Evolutionary conservation across 495 filamentous ascomycete species (phyloP).

Genomic region (Daldinia decipiens): DNA sequence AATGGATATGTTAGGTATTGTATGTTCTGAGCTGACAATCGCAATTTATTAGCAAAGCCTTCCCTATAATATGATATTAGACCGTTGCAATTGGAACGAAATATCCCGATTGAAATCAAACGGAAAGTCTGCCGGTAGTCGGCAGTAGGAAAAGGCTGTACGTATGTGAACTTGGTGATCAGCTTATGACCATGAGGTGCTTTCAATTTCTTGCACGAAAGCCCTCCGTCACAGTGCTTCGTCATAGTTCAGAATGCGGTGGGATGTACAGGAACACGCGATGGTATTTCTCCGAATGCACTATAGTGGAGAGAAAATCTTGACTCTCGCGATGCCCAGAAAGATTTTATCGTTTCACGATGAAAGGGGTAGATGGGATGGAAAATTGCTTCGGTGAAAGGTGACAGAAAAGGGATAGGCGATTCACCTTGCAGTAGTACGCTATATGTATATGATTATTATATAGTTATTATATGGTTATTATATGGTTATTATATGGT

Average conservation of each 20-base stretch:
- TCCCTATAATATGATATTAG: slow-evolving; percentile 15
- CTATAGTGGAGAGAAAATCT: slow-evolving; percentile 32
- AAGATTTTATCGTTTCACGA: slow-evolving; percentile 29
- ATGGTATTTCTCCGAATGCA: slow-evolving; percentile 42
- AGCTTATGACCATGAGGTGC: slow-evolving; percentile 19
- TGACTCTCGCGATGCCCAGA: slow-evolving; percentile 29
- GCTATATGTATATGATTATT: too few relatives aligned
- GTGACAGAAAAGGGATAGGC: slow-evolving; percentile 32
- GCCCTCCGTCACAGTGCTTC: background rate
- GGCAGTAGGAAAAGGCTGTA: slow-evolving; percentile 13
- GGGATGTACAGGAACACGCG: slow-evolving; percentile 27
- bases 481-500: too few relatives aligned
- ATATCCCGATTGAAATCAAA: slow-evolving; percentile 27
- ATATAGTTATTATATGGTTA: too few relatives aligned
- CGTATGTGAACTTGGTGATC: slow-evolving; percentile 25
- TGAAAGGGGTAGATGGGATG: slow-evolving; percentile 34
- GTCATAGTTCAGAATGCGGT: slow-evolving; percentile 28
- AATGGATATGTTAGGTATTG: slow-evolving; percentile 6
- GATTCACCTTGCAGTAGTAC: slow-evolving; percentile 43
- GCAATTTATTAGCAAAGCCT: slow-evolving; percentile 18
- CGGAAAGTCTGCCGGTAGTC: slow-evolving; percentile 15
- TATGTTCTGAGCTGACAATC: slow-evolving; percentile 26
- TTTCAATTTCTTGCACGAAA: slow-evolving; percentile 24
- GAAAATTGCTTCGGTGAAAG: slow-evolving; percentile 21
- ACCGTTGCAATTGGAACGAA: slow-evolving; percentile 16